Base-by-base conservation (phyloP, 768 basidiomycete species). In the Calocera viscosa region DNA sequence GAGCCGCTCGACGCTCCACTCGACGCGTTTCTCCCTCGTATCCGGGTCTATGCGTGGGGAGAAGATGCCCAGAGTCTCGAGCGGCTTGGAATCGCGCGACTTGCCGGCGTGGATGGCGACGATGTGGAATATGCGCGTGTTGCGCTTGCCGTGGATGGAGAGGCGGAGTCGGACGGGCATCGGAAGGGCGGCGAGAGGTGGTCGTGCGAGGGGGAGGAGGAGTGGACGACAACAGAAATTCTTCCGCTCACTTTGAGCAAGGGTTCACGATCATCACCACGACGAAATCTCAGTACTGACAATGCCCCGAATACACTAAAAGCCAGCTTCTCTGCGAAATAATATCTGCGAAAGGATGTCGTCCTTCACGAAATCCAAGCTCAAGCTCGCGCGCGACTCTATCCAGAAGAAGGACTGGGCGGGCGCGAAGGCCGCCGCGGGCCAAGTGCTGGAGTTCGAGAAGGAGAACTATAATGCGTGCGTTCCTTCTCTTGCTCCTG, bases 1-100 rank as follows among this genome's bases (percentile, higher is more conserved):
- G 75, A 98, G 91, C 74, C 95, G 84, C 71, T 90, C 87, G 28
- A 88, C 86, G 75, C 92, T 93, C 94, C 94, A 97, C 71, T 87
- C 83, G 66, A 97, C 80, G 35, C 83, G 85, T 77, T 78, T 75
- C 67, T 80, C 75, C 39, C 80, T 82, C 19, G 74, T 79, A 64
- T 75, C 76, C 71, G 26, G 75, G 70, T 66, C 69, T 53, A 84
- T 76, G 69, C 82, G 84, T 2, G 91, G 93, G 75, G 91, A 81
- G 78, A 89, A 96, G 60, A 89, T 80, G 34, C 93, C 95, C 63
- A 98, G 79, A 40, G 86, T 82, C 77, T 98, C 95, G 71, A 90
- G 82, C 14, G 95, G 95, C 73, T 86, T 86, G 41, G 87, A 92
- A 73, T 97, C 84, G 28, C 94, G 85, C 49, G 86, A 80, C 66